These are phyloP conservation scores for Testicularia cyperi DNA, from an alignment of 1,284 basidiomycete species.

Conservation along the genomic window DNA sequence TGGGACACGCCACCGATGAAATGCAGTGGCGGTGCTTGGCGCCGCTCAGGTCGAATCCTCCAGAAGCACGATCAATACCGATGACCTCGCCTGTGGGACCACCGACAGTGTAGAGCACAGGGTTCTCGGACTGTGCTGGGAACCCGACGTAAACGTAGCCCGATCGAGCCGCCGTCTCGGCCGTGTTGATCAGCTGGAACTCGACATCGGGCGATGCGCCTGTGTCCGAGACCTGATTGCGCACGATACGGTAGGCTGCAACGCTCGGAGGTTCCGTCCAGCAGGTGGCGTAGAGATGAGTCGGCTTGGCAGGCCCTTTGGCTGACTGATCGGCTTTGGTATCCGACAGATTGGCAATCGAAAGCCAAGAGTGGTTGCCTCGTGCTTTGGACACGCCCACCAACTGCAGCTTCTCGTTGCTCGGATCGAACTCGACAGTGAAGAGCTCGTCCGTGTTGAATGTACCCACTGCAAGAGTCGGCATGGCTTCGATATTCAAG, in stretches of 20 bases:
- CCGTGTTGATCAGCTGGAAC: constrained; percentile 36
- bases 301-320: neutral
- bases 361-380: constrained; percentile 45
- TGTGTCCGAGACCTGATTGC: neutral
- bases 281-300: constrained; percentile 38
- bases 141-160: constrained; percentile 41
- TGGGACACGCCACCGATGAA: constrained; percentile 3
- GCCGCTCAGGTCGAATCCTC: constrained; percentile 42
- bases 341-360: constrained; percentile 14
- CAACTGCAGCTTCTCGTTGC: constrained; percentile 21
- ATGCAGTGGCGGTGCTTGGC: constrained; percentile 4
- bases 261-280: constrained; percentile 43
- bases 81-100: constrained; percentile 61
- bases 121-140: constrained; percentile 11
- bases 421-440: constrained; percentile 21
- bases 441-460: constrained; percentile 46
- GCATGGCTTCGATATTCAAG: constrained; percentile 4
- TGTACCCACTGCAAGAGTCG: constrained; percentile 32
- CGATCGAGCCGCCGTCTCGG: constrained; percentile 32
- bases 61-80: constrained; percentile 48
- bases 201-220: neutral
- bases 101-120: constrained; percentile 61
- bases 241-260: constrained; percentile 30
- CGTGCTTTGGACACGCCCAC: constrained; percentile 21
- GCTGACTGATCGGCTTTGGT: neutral